Base-by-base conservation (phyloP, 2,329 filamentous ascomycete species). In the Pseudogymnoascus sp. region DNA sequence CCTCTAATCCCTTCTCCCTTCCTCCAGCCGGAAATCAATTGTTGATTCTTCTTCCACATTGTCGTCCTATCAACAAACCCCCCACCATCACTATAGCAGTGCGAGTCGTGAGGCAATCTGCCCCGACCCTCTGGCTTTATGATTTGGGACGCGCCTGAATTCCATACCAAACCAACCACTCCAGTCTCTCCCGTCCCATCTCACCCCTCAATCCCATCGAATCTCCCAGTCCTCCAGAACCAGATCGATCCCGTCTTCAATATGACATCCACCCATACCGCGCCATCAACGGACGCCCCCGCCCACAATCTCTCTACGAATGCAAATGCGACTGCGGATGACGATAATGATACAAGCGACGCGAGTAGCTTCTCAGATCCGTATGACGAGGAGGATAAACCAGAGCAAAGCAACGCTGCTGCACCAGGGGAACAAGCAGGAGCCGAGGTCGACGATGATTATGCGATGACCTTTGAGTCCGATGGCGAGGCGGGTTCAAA, bases 241-340 rank as follows among this genome's bases (percentile, higher is more conserved):
- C 86, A 89, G 76, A 90, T 85, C 82, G 86, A 90, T 75, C 84
- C 85, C 62, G 77, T 82, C 69, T 88, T 89, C 79, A 86, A 87
- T 76, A 85, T 88, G 73, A 84, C 84, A 63, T 79, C 84, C 62
- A 81, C 80, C 66, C 83, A 84, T 73, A 78, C 82, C 78, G 70
- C 73, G 71, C 64, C 71, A 61, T 63, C 71, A n/a, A 65, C 72
- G 18, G 59, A 53, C 14, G 59, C 65, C 56, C 64, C 65, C 12
- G 31, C 66, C 7, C 61, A 65, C 63, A 64, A 67, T 59, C 25
- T 63, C 7, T 25, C 60, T 6, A 60, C 59, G 21, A 60, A 65
- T 37, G 31, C 64, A 31, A 61, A n/a, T 28, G 38, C 62, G 18
- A 28, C 65, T 33, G 62, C 63, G 40, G 64, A 62, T n/a, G 50